Percentiles rank a stretch among this genome's conserved stretches.
Conservation (phyloP, 129 eudicot species). For the Logfia minima region DNA sequence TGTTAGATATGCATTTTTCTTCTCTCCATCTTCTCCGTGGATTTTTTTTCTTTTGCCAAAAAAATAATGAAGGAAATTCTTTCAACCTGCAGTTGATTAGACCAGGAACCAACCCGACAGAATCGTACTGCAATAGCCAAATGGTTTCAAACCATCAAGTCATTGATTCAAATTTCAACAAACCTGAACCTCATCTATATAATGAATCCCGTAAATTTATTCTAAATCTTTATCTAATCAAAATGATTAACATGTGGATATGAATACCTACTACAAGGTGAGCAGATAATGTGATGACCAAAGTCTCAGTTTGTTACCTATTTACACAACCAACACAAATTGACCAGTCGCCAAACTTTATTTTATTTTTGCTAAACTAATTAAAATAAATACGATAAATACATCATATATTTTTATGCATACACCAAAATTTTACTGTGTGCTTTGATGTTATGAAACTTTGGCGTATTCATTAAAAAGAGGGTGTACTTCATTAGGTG, state of each 20-base stretch:
- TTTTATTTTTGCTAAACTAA: too few species aligned
- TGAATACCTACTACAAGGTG: not conserved
- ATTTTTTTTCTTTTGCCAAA: too few species aligned
- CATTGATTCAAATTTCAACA: conserved; percentile 14
- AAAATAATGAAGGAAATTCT: too few species aligned
- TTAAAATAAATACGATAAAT: too few species aligned
- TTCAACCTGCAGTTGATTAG: conserved; percentile 17
- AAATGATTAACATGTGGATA: not conserved
- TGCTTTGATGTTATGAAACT: too few species aligned
- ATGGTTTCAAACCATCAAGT: not conserved
- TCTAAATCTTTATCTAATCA: not conserved
- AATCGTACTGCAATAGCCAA: conserved; percentile 4
- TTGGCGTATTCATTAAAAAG: too few species aligned
- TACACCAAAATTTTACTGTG: too few species aligned
- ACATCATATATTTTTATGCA: too few species aligned
- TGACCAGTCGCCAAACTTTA: not conserved
- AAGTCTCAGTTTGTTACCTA: not conserved
- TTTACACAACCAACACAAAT: not conserved
- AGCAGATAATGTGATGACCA: not conserved
- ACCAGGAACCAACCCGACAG: conserved; percentile 18
- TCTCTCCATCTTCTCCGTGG: too few species aligned
- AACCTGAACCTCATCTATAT: not conserved
- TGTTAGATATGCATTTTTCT: not conserved
- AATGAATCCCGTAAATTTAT: not conserved
- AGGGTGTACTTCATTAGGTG: too few species aligned